Conservation (phyloP, 2,329 filamentous ascomycete species). For the Hortaea sp. region DNA sequence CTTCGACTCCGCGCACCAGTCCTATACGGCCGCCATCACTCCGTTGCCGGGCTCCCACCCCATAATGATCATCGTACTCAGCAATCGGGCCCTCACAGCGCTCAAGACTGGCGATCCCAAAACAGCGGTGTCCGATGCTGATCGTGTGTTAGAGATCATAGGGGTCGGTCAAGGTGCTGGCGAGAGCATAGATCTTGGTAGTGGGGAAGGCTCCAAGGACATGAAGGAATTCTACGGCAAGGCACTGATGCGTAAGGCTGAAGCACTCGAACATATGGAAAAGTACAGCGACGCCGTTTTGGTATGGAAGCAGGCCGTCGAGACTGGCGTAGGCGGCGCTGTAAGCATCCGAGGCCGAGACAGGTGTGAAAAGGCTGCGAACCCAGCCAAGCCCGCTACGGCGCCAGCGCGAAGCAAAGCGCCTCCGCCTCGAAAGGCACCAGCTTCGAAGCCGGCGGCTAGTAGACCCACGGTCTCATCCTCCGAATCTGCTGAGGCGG, state of each 20-base stretch:
- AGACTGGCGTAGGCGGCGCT: constrained; percentile 74
- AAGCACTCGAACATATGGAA: constrained; percentile 91
- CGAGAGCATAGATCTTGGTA: constrained; percentile 63
- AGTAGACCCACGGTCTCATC: constrained; percentile 21
- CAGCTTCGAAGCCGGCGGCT: constrained; percentile 13
- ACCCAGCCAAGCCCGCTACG: constrained; percentile 48
- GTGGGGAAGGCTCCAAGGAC: constrained; percentile 54
- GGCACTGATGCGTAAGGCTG: constrained; percentile 85
- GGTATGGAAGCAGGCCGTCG: constrained; percentile 75
- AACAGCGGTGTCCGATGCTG: constrained; percentile 73
- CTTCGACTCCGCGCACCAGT: constrained; percentile 73
- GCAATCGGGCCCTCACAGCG: constrained; percentile 81
- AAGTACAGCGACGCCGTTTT: constrained; percentile 75
- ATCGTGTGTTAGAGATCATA: constrained; percentile 69
- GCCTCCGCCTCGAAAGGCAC: constrained; percentile 4
- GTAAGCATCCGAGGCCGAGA: constrained; percentile 77
- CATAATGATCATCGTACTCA: constrained; percentile 75
- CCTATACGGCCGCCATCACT: constrained; percentile 68
- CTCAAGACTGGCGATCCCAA: constrained; percentile 90
- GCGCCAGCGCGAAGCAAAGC: constrained; percentile 17
- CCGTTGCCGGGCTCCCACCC: constrained; percentile 71
- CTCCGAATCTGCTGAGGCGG: constrained; percentile 53
- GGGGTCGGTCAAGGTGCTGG: constrained; percentile 67
- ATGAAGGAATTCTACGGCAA: constrained; percentile 94
- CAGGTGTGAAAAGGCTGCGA: constrained; percentile 76